These are phyloP conservation scores for Clohesyomyces aquaticus DNA, from an alignment of 495 filamentous ascomycete species.

Conservation along the genomic window DNA sequence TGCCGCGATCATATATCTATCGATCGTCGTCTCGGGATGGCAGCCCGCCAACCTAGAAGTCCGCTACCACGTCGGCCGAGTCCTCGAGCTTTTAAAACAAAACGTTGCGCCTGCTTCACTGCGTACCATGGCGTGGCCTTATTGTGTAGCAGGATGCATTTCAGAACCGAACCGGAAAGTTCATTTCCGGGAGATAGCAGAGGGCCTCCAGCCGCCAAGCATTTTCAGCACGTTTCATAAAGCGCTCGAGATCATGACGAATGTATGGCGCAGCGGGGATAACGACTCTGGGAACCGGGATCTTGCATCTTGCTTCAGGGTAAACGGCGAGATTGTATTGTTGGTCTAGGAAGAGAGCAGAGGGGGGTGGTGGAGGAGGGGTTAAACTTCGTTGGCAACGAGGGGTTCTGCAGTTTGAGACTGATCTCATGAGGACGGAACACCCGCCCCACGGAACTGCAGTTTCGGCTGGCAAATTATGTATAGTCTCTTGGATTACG, in stretches of 20 bases:
- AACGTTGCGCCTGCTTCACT: slow-evolving; percentile 41
- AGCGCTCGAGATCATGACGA: slow-evolving; percentile 56
- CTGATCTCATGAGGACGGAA: too few species aligned
- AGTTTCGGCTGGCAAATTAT: too few species aligned
- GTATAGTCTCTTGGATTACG: too few species aligned
- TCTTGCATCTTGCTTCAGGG: slow-evolving; percentile 39
- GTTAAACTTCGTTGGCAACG: too few species aligned
- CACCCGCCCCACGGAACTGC: too few species aligned
- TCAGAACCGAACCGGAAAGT: slow-evolving; percentile 51
- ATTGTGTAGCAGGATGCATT: slow-evolving; percentile 58
- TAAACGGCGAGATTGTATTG: slow-evolving; percentile 32
- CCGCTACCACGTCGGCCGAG: slow-evolving; percentile 44
- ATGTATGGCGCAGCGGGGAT: slow-evolving; percentile 53
- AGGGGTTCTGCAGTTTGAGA: too few species aligned
- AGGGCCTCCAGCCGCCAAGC: slow-evolving; percentile 47
- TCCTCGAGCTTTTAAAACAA: slow-evolving; percentile 45
- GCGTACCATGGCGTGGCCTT: slow-evolving; percentile 55
- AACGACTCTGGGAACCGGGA: slow-evolving; percentile 19
- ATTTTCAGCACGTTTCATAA: slow-evolving; percentile 54
- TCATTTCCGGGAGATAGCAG: slow-evolving; percentile 48
- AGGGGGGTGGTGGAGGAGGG: too few species aligned
- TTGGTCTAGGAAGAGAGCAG: slow-evolving; percentile 43
- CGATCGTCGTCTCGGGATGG: slow-evolving; percentile 58
- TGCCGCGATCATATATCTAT: slow-evolving; percentile 55
- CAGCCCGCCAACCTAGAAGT: slow-evolving; percentile 53